Base-by-base conservation (phyloP, 139 green algal genomes). In the Nannochloris sp. region DNA sequence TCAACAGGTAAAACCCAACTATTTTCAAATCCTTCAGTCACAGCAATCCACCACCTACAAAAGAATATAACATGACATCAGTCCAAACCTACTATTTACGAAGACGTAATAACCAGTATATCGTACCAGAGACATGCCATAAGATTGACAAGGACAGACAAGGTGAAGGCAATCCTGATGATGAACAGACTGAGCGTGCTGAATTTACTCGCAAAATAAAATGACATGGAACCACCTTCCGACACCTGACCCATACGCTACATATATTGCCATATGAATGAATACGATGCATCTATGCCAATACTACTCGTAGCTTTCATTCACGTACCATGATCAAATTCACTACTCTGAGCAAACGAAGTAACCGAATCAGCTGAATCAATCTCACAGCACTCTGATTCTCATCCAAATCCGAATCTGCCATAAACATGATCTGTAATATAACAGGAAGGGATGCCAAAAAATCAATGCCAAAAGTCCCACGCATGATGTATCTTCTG, bases 81-180 rank as follows among this genome's bases (percentile, higher is more conserved):
- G 43, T 12, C 43, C 10, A 49, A 17, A 49, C 2, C 16, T 50
- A 3, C 45, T 5, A 4, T 23, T 50, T 23, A 16, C 0, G 13
- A 50, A 23, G 1, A 23, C 45, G 1, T 50, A 2, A 23, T 3
- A 5, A 50, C 6, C 16, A 17, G 4, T 16, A 0, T 4, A 50
- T 17, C 45, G 46, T 53, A 53, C 66, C 66, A 73, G 0, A 72
- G 25, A 49, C 37, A 68, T 13, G 29, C 67, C 46, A 74, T 40
- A 3, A 69, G 49, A 53, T 74, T 74, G 23, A 74, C 53, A 23
- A 68, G 30, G n/a, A 74, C 60, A 2, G 44, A 28, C 28, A 74
- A 43, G 0, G 67, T 62, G 60, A 65, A 63, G 1, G 26, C 16
- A 56, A 31, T 66, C 2, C 16, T 56, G 10, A 55, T n/a, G n/a